A percentile compares a stretch with the other conserved stretches of the same genome.
These are phyloP conservation scores for Cardiospermum halicacabum DNA, from an alignment of 345 rosid species.

Conservation along the genomic window DNA sequence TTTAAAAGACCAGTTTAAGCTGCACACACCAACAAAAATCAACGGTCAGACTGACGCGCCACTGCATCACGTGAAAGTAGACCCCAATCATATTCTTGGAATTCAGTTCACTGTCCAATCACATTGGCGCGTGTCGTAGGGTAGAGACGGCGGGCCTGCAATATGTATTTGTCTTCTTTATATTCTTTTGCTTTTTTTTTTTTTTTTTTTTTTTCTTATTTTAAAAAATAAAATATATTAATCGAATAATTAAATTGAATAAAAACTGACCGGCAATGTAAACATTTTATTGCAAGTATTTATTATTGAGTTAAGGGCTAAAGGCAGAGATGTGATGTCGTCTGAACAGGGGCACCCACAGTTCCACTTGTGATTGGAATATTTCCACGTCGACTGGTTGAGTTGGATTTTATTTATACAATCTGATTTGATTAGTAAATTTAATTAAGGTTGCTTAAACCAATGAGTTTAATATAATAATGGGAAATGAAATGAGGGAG, in stretches of 20 bases:
- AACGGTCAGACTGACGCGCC: conserved; percentile 6
- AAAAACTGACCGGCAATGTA: no score
- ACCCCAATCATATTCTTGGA: conserved; percentile 14
- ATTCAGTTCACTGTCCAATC: background rate
- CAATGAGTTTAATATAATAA: background rate
- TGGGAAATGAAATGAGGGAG: background rate
- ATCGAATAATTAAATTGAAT: no score
- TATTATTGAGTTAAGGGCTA: background rate
- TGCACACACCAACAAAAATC: background rate
- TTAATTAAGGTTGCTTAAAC: background rate
- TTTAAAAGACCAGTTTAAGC: conserved; percentile 19
- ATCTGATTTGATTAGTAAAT: background rate
- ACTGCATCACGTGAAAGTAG: background rate
- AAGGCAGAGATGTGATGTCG: background rate
- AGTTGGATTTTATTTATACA: conserved; percentile 3
- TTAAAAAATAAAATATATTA: no score
- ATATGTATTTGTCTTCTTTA: no score
- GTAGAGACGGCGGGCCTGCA: background rate
- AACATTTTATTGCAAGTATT: no score
- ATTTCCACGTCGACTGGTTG: conserved; percentile 13
- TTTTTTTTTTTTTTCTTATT: background rate
- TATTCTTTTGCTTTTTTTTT: no score
- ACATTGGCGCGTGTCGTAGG: background rate
- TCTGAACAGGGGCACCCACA: background rate
- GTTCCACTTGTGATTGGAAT: background rate